phyloP scores from a whole-genome alignment of 257 asterid species.

The Prunella vulgaris region DNA sequence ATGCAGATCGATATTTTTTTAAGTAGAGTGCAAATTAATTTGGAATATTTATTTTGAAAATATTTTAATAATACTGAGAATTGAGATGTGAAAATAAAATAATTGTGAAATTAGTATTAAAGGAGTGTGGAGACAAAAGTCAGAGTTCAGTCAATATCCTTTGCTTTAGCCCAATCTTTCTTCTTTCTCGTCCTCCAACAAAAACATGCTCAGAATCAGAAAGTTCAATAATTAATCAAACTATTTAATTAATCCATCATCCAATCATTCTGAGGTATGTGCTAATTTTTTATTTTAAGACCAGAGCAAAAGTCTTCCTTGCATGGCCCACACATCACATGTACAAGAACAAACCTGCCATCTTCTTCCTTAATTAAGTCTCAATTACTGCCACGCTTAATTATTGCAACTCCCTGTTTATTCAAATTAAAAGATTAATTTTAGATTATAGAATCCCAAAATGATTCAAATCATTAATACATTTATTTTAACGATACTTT shows the following conservation, averaged over 20 bases:
- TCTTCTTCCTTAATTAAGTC: slow-evolving; percentile 18
- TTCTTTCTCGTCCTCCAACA: slow-evolving; percentile 20
- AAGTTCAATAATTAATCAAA: background rate
- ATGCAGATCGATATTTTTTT: too few relatives aligned
- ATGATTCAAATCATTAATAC: too few relatives aligned
- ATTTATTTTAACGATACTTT: too few relatives aligned
- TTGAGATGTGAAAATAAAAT: too few relatives aligned
- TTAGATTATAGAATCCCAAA: background rate
- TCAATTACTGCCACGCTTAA: slow-evolving; percentile 22
- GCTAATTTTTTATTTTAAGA: too few relatives aligned
- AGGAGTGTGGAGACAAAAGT: slow-evolving; percentile 16
- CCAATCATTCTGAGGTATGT: background rate
- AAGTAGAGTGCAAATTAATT: too few relatives aligned
- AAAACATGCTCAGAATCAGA: slow-evolving; percentile 12
- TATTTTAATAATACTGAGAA: too few relatives aligned
- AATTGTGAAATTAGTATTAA: too few relatives aligned
- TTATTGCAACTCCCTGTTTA: slow-evolving; percentile 9
- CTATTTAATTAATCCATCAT: background rate
- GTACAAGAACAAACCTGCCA: slow-evolving; percentile 7
- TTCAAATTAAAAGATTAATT: background rate
- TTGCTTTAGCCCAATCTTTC: background rate
- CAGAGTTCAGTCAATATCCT: slow-evolving; percentile 27
- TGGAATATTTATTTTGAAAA: too few relatives aligned
- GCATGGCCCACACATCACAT: slow-evolving; percentile 7
- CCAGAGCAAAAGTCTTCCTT: slow-evolving; percentile 17